Evolutionary conservation across 176 grass and related monocot genomes (phyloP), one percentile per base, ranked within the genome.

Genomic region (Cymbopogon citratus): DNA sequence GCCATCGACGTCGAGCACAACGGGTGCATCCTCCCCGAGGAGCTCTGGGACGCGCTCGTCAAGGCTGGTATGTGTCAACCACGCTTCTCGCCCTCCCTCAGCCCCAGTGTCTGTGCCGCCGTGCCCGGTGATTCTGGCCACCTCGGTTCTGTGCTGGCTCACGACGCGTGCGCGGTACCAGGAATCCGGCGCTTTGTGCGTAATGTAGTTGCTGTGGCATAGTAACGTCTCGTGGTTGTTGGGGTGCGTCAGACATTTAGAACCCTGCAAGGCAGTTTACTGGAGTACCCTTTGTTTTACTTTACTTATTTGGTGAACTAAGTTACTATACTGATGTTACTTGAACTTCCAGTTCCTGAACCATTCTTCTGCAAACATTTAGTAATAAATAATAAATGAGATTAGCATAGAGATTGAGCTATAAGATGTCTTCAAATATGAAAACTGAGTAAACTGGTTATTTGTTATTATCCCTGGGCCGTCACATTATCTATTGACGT

Each of bases 1-100:
- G 95, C 95, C 82, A 97, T 97, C 66, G 95, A 97, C 83, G 95
- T 97, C 66, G 90, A 94, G 88, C 95, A 97, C 73, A 94, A 92
- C 46, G 95, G 95, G 0, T 97, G 95, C 81, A 97, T 97, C 81
- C 89, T 97, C 43, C 95, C 95, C 13, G 95, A 97, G 84, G 95
- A 97, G 88, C 92, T 97, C 33, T 97, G 95, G 95, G 90, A 91
- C 59, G 95, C 95, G 9, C 95, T 97, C 73, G 79, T 97, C 88
- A 91, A 92, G 88, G 92, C 95, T 62, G 95, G 95, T 97, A 97
- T 74, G 84, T 66, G 38, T 81, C 5, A 66, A 6, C 63, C 64
- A 18, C 9, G 15, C 29, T 26, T 25, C 11, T 51, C 26, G 44
- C n/a, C 40, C 31, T 62, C 18, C 43, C 2, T 6, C 5, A 45